Conservation (phyloP, 2,329 filamentous ascomycete genomes). For the Aspergillus pseudoterreus region DNA sequence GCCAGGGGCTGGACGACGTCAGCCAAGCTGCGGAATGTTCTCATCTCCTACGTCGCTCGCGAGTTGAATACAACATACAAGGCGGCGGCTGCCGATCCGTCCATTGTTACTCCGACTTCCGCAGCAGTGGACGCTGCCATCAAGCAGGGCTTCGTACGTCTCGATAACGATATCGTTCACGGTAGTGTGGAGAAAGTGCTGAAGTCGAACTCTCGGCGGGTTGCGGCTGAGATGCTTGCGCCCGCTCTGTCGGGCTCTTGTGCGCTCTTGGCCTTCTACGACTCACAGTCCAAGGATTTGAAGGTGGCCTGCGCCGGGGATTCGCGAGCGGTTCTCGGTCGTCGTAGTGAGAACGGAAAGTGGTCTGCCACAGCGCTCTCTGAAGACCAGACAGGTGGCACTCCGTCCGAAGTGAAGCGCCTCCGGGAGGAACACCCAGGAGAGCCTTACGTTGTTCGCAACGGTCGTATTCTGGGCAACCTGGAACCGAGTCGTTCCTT, state of each 20-base stretch:
- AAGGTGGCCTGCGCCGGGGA: constrained; percentile 96
- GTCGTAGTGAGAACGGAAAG: constrained; percentile 72
- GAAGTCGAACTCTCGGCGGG: constrained; percentile 82
- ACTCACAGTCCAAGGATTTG: constrained; percentile 78
- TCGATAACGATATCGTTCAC: constrained; percentile 93
- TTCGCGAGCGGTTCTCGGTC: constrained; percentile 88
- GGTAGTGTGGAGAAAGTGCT: constrained; percentile 88
- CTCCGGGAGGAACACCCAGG: constrained; percentile 83
- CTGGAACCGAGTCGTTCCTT: constrained; percentile 92
- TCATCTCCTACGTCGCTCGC: constrained; percentile 88
- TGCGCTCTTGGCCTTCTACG: constrained; percentile 93
- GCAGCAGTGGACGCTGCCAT: constrained; percentile 87
- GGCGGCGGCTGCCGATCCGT: constrained; percentile 58
- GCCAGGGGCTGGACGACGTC: constrained; percentile 93
- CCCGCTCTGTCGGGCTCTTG: constrained; percentile 96
- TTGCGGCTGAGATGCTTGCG: constrained; percentile 85
- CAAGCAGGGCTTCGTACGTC: constrained; percentile 80
- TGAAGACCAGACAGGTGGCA: constrained; percentile 89
- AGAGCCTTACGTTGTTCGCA: constrained; percentile 80
- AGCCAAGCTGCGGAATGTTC: constrained; percentile 84
- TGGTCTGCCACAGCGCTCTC: constrained; percentile 90
- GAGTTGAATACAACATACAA: constrained; percentile 93
- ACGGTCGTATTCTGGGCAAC: constrained; percentile 86
- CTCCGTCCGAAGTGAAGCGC: constrained; percentile 76
- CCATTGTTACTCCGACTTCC: constrained; percentile 62